Conservation (phyloP, 2,329 filamentous ascomycete genomes). For the Thelonectria olida region DNA sequence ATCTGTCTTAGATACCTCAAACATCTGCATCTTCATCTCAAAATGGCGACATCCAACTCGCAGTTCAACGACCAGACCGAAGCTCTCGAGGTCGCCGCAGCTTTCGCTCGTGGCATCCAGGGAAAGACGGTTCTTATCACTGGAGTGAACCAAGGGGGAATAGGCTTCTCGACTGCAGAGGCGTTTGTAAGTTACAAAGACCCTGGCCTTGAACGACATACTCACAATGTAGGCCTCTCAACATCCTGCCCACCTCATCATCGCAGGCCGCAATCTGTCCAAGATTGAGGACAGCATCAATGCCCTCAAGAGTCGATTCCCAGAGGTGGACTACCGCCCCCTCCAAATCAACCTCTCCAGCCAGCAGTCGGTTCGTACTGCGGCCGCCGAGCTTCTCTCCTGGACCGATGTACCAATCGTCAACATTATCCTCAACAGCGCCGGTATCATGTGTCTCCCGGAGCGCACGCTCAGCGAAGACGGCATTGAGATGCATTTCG, state of each 20-base stretch:
- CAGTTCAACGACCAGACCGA: slow-evolving; percentile 33
- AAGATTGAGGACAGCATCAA: slow-evolving; percentile 50
- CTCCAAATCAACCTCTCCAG: slow-evolving; percentile 51
- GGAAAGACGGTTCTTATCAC: slow-evolving; percentile 49
- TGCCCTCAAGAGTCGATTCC: slow-evolving; percentile 43
- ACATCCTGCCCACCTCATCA: slow-evolving; percentile 48
- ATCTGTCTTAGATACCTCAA: not conserved
- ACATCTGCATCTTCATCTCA: not conserved
- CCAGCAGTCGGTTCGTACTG: slow-evolving; percentile 48
- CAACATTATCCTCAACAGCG: slow-evolving; percentile 51
- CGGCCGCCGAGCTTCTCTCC: slow-evolving; percentile 45
- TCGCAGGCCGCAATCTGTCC: slow-evolving; percentile 49
- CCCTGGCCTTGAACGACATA: not conserved
- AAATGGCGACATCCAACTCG: slow-evolving; percentile 27
- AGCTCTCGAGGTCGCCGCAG: slow-evolving; percentile 28
- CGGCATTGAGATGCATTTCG: slow-evolving; percentile 49
- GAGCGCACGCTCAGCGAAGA: slow-evolving; percentile 45
- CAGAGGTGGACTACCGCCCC: slow-evolving; percentile 44
- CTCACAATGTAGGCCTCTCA: slow-evolving; percentile 29
- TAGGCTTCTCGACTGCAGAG: slow-evolving; percentile 49
- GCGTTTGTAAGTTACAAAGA: slow-evolving; percentile 26
- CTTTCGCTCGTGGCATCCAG: slow-evolving; percentile 35
- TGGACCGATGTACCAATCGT: slow-evolving; percentile 43
- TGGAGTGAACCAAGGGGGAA: slow-evolving; percentile 45
- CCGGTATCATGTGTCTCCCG: slow-evolving; percentile 48